Base-by-base conservation (phyloP, 2,329 filamentous ascomycete species). In the Cercospora zeae-maydis region DNA sequence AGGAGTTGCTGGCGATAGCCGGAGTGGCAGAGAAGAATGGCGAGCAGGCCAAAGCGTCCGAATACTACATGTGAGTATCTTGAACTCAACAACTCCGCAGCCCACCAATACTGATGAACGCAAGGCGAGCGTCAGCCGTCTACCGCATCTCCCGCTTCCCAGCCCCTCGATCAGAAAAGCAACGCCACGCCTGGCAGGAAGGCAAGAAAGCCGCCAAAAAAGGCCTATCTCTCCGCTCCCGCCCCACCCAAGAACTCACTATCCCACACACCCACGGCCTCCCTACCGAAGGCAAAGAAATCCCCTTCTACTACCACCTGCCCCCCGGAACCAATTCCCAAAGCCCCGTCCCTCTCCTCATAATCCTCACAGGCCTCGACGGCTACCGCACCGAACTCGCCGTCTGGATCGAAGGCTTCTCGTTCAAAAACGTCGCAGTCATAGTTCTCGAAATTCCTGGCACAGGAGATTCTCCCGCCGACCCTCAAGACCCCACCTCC, bases 101-200 rank as follows among this genome's bases (percentile, higher is more conserved):
- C 10, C 1, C 4, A 13, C 14, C 27, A 11, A n/a, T 39, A 21
- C 63, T 63, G 30, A 64, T 63, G 70, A 11, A 19, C 8, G 10
- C 5, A 51, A 77, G 76, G n/a, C 85, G 89, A 21, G 87, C 87
- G 4, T 88, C 88, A 21, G 86, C 87, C 27, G 81, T 92, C n/a
- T 88, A 90, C 75, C 83, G 89, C 58, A 91, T 92, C 67, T 82
- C 87, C 0, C 83, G 89, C 14, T 92, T 92, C 71, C 89, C 89
- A 7, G 79, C 79, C 5, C 79, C 80, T 19, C 73, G 80, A 21
- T 79, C 77, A 21, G 74, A 74, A 6, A 75, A 78, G 55, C 80
- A 92, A 75, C 82, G 84, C 67, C 73, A 81, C 30, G 88, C 88
- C 1, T 92, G 88, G 84, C 78, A 82, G 67, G 77, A 81, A 59